phyloP scores from a whole-genome alignment of 768 basidiomycete genomes.

The Termitomyces sp. region DNA sequence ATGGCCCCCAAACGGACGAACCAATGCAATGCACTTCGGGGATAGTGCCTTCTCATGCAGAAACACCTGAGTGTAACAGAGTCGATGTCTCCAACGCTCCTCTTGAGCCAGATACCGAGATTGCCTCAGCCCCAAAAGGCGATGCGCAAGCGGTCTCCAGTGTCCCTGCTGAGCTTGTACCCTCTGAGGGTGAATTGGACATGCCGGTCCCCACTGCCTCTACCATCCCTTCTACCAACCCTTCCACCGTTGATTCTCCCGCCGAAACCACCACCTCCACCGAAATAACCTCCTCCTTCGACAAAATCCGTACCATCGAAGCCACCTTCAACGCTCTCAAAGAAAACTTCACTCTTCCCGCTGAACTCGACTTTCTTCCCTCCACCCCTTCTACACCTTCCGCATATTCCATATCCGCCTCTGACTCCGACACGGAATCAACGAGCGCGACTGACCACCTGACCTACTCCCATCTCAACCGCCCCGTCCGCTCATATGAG shows the following conservation, averaged over 20 bases:
- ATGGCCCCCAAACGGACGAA: background rate
- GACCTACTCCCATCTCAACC: conserved; percentile 50
- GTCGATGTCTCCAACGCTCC: background rate
- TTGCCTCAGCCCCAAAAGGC: background rate
- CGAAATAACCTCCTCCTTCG: background rate
- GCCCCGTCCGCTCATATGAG: conserved; percentile 54
- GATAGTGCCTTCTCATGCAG: background rate
- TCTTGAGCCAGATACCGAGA: background rate
- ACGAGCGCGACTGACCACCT: conserved; percentile 28
- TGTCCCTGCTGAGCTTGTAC: background rate
- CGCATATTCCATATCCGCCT: conserved; percentile 7
- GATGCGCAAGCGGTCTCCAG: background rate
- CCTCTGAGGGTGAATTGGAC: background rate
- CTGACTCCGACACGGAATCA: conserved; percentile 7
- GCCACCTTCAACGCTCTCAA: conserved; percentile 29
- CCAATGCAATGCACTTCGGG: background rate
- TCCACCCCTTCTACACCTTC: conserved; percentile 12
- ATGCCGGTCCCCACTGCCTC: background rate
- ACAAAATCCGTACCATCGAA: conserved; percentile 31
- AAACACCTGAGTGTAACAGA: background rate
- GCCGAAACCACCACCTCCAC: background rate
- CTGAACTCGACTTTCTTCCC: conserved; percentile 33
- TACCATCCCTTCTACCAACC: background rate
- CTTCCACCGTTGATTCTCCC: background rate
- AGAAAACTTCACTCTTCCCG: conserved; percentile 31